Conservation (phyloP, 148 eudicot species). For the Persicaria tinctoria region DNA sequence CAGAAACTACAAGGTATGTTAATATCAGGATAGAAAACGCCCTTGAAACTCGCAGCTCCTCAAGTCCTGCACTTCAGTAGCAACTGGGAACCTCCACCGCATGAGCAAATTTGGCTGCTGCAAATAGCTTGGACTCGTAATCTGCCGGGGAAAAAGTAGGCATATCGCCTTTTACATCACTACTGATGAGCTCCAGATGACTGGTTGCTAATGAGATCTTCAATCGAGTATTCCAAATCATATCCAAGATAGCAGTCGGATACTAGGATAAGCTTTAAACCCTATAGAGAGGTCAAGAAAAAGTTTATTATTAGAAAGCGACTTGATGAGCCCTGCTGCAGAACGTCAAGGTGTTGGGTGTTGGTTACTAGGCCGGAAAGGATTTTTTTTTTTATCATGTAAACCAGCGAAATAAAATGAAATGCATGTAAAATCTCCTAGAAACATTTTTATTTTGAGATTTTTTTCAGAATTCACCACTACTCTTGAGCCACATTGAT, state of each 20-base stretch:
- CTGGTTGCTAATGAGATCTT: slow-evolving; percentile 29
- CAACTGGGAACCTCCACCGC: neutral
- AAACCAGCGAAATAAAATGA: neutral
- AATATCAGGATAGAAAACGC: neutral
- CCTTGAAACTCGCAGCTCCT: neutral
- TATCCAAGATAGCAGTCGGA: slow-evolving; percentile 92
- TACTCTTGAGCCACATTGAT: neutral
- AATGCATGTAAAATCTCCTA: neutral
- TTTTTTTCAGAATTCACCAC: neutral
- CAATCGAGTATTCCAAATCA: slow-evolving; percentile 63
- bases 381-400: neutral
- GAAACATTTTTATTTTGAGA: neutral
- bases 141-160: neutral
- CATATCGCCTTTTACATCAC: neutral
- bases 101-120: neutral
- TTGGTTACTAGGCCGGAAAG: neutral
- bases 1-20: neutral
- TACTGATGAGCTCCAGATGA: neutral
- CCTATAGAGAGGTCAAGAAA: slow-evolving; percentile 27
- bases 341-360: neutral
- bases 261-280: slow-evolving; percentile 70
- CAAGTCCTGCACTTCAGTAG: neutral
- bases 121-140: neutral
- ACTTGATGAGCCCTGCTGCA: neutral
- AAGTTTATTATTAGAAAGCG: neutral